These are phyloP conservation scores for Lachancea waltii DNA, from an alignment of 805 yeast genomes.

Conservation along the genomic window DNA sequence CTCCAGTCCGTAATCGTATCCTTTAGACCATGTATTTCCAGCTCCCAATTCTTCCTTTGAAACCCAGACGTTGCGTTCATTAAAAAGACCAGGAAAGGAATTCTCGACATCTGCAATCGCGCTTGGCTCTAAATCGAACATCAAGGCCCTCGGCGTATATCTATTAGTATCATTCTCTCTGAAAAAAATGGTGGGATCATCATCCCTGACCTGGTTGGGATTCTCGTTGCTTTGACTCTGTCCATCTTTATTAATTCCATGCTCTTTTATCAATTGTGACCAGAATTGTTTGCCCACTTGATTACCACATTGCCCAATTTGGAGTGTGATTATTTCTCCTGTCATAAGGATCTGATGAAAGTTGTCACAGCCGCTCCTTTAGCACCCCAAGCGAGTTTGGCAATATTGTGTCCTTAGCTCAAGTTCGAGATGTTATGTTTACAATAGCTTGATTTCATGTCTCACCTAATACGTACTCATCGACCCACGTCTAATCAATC, in stretches of 20 bases:
- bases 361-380: too few species aligned
- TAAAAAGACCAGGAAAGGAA: slow-evolving; percentile 56
- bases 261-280: slow-evolving; percentile 82
- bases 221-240: slow-evolving; percentile 15
- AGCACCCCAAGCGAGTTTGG: too few species aligned
- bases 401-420: too few species aligned
- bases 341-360: slow-evolving; percentile 30
- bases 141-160: slow-evolving; percentile 81
- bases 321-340: slow-evolving; percentile 65
- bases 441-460: neutral
- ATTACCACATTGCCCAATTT: slow-evolving; percentile 88
- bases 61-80: slow-evolving; percentile 74
- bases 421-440: neutral
- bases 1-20: slow-evolving; percentile 66
- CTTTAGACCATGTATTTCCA: slow-evolving; percentile 93
- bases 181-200: slow-evolving; percentile 80
- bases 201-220: slow-evolving; percentile 39
- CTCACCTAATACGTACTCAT: neutral
- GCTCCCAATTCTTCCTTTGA: slow-evolving; percentile 88
- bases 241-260: slow-evolving; percentile 54
- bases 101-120: slow-evolving; percentile 62
- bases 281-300: slow-evolving; percentile 92
- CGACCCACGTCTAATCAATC: too few species aligned
- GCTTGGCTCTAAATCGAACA: slow-evolving; percentile 86
- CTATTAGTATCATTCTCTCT: slow-evolving; percentile 65